A percentile compares a stretch with the other conserved stretches of the same genome.
Conservation (phyloP, 2,329 filamentous ascomycete genomes). For the Bipolaris cookei region DNA sequence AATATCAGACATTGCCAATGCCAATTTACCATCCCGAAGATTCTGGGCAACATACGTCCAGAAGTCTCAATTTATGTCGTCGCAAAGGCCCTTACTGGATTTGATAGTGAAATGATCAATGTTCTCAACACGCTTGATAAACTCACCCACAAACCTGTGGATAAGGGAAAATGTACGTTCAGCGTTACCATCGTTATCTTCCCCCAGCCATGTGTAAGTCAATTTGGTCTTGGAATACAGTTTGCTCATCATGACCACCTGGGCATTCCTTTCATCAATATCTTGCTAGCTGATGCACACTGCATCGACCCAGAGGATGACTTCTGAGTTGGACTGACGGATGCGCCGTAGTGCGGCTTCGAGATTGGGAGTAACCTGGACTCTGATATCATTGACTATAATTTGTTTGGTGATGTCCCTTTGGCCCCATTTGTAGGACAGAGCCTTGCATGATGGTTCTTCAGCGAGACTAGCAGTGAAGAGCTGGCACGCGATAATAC, state of each 20-base stretch:
- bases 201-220: neutral
- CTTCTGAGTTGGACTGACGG: neutral
- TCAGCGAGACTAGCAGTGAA: conserved; percentile 4
- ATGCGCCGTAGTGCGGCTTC: neutral
- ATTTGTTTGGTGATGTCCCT: neutral
- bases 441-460: conserved; percentile 11
- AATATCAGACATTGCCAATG: neutral
- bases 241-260: conserved; percentile 2
- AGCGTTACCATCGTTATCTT: neutral
- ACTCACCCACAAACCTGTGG: neutral
- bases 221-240: neutral
- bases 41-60: neutral
- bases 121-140: neutral
- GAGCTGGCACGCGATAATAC: neutral
- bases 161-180: neutral
- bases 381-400: neutral
- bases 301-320: conserved; percentile 2
- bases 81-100: neutral
- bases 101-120: neutral
- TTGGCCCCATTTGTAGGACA: conserved; percentile 20
- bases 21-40: neutral
- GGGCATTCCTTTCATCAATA: neutral
- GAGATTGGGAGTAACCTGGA: conserved; percentile 2
- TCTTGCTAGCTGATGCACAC: conserved; percentile 7
- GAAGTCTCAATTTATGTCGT: neutral